Evolutionary conservation across 352 stramenopile genomes (phyloP).

Genomic region (Pythium brassicae): DNA sequence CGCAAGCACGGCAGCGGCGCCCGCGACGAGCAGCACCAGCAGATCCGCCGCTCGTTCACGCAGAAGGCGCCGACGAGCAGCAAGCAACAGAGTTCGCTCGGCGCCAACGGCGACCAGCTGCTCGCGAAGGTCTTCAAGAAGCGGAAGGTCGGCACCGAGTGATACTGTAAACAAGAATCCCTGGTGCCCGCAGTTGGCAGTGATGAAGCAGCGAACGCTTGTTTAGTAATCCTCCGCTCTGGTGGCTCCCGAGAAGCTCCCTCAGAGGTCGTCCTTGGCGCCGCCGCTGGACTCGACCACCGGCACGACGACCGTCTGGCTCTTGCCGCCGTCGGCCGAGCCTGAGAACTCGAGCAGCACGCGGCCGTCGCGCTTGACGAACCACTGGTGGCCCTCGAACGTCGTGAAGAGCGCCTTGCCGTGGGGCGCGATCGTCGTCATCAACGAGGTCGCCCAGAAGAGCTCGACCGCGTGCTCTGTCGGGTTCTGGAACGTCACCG

Average conservation of each 20-base stretch:
- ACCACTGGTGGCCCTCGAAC: slow-evolving; percentile 67
- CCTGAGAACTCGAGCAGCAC: slow-evolving; percentile 55
- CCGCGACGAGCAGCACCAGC: slow-evolving; percentile 18
- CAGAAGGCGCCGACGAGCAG: slow-evolving; percentile 70
- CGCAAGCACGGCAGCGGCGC: slow-evolving; percentile 46
- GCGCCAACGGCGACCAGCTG: slow-evolving; percentile 29
- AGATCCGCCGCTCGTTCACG: slow-evolving; percentile 71
- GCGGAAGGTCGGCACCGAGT: slow-evolving; percentile 23
- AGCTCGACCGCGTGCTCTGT: slow-evolving; percentile 41
- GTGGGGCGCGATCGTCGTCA: slow-evolving; percentile 51
- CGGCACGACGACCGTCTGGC: slow-evolving; percentile 46
- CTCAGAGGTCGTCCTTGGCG: slow-evolving; percentile 45
- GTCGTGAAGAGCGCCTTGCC: slow-evolving; percentile 52
- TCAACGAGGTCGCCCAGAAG: slow-evolving; percentile 68
- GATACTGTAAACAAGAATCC: neutral
- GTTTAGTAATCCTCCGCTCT: no score
- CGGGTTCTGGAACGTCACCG: slow-evolving; percentile 68
- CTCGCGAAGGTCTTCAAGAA: slow-evolving; percentile 84
- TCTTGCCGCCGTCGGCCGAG: slow-evolving; percentile 34
- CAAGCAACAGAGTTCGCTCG: slow-evolving; percentile 59
- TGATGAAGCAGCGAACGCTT: no score
- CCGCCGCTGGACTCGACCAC: slow-evolving; percentile 20
- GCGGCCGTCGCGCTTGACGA: slow-evolving; percentile 44
- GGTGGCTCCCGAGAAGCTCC: slow-evolving; percentile 4
- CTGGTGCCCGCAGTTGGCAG: neutral